Base-by-base conservation (phyloP, 495 filamentous ascomycete genomes). In the Xylaria flabelliformis region DNA sequence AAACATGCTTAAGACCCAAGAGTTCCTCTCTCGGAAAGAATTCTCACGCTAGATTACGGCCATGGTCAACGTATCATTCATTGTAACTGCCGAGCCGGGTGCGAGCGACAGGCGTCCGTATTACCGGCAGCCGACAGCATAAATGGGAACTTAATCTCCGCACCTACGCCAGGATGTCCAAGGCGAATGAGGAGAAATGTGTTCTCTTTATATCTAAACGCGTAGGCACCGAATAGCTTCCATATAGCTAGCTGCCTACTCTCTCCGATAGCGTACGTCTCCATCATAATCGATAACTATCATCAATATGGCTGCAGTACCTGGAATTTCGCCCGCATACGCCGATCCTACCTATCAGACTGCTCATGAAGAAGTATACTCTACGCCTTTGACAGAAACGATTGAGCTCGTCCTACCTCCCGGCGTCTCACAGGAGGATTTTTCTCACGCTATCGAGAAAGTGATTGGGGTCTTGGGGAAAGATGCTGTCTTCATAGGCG, bases 401-500 rank as follows among this genome's bases (percentile, higher is more conserved):
- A 71, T 74, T 24, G 50, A 56, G 34, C 19, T 36, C 12, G 77
- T 83, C 4, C 74, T 85, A 1, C 83, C 83, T 0, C 82, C 82
- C 0, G 83, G 82, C 6, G 77, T 84, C 8, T 72, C 75, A 29
- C 73, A 78, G 48, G 73, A 70, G 1, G 75, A 76, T 44, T 84
- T 82, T 56, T 76, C 74, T 50, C 51, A 69, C 29, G 77, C 81
- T n/a, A 76, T 85, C 21, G 71, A 78, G 17, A 74, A 76, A 63
- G 81, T 80, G 56, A 75, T 74, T 41, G 62, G 67, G 24, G 75
- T 81, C 15, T 74, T 85, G 34, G 72, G 78, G n/a, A 42, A 77
- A 66, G 78, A 81, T 3, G 74, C 81, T 12, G 81, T 85, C 9
- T 80, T 83, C 63, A 71, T 77, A 41, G 76, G 75, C 61, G 74